Evolutionary conservation across 2,329 filamentous ascomycete species (phyloP).

Genomic region (Coniella vitis): DNA sequence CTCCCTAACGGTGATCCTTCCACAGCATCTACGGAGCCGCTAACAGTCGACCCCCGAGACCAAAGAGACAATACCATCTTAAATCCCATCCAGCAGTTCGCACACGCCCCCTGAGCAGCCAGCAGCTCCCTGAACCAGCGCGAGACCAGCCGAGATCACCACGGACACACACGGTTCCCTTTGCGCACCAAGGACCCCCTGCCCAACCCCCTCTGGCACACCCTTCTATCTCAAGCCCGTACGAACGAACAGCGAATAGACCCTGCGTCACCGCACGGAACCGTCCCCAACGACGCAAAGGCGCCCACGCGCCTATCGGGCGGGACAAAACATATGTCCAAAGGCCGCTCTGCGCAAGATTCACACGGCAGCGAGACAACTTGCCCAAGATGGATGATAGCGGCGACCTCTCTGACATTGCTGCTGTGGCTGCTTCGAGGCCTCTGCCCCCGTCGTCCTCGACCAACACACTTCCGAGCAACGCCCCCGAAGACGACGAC

Average conservation of each 20-base stretch:
- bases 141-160: too few relatives aligned
- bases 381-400: constrained; percentile 4
- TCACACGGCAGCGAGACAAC: neutral
- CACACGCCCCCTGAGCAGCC: too few relatives aligned
- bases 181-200: too few relatives aligned
- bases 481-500: neutral
- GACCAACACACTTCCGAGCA: constrained; percentile 2
- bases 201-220: too few relatives aligned
- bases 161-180: too few relatives aligned
- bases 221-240: too few relatives aligned
- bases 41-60: too few relatives aligned
- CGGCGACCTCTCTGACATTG: constrained; percentile 2
- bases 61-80: too few relatives aligned
- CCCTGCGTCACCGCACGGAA: neutral
- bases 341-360: neutral
- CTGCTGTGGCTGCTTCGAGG: constrained; percentile 9
- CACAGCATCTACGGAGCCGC: too few relatives aligned
- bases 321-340: neutral
- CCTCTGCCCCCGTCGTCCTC: constrained; percentile 13
- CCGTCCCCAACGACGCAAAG: neutral
- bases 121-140: too few relatives aligned
- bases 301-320: constrained; percentile 2
- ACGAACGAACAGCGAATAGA: neutral
- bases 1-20: too few relatives aligned
- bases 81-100: too few relatives aligned